Base-by-base conservation (phyloP, 2,329 filamentous ascomycete species). In the Neoarthrinium moseri region DNA sequence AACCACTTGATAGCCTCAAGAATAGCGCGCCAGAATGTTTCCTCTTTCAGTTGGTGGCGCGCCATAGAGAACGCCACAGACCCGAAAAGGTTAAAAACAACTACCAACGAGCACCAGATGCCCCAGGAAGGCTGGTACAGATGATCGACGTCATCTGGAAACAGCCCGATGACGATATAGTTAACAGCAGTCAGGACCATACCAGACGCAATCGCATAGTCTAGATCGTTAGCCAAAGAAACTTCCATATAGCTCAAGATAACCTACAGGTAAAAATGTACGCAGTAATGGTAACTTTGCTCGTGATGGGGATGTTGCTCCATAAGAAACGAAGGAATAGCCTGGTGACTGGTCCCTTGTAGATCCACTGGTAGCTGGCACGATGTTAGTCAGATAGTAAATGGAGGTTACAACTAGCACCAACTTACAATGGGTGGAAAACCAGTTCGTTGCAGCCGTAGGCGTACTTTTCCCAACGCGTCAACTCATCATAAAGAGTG, bases 401-500 rank as follows among this genome's bases (percentile, higher is more conserved):
- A 15, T 29, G 12, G 17, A 18, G 10, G 6, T 13, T 17, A 20
- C n/a, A 13, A 27, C 38, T n/a, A 10, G 6, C 17, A 10, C 11
- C 7, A 8, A 17, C 8, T 11, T 12, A 10, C 11, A 12, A 26
- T n/a, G 20, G 5, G 29, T 7, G n/a, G 26, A 20, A 13, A 6
- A 43, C 40, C 40, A 43, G 15, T 21, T 43, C 40, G 17, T 11
- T 17, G 44, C 44, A 46, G 18, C 44, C 44, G 23, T 34, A 46
- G 15, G 36, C 15, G 29, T 46, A 46, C 44, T 46, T 46, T 17
- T 46, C 44, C 44, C 44, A 46, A 3, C 44, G 44, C 10, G 27
- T 15, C n/a, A 46, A 37, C 44, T 46, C 44, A 20, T 46, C 44
- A 35, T 48, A 49, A 0, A 82, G 83, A 39, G 77, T 72, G 4